phyloP scores from a whole-genome alignment of 805 yeast genomes.

The Saccharomycopsis guyanensis region DNA sequence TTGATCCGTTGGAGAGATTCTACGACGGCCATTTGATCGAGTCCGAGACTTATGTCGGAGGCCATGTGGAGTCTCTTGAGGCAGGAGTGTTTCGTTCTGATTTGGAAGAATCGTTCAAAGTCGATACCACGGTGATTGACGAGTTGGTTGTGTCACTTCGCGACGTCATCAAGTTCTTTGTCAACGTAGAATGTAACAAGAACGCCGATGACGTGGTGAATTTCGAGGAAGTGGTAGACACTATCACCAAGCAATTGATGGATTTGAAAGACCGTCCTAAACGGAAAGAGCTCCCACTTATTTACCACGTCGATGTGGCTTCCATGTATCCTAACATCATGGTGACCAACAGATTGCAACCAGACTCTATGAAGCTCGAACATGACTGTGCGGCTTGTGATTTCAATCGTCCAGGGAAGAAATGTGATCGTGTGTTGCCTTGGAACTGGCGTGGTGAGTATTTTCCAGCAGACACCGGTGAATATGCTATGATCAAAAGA shows the following conservation, averaged over 20 bases:
- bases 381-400: conserved; percentile 97
- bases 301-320: conserved; percentile 97
- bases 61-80: conserved; percentile 95
- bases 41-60: conserved; percentile 97
- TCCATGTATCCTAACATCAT: conserved; percentile 99
- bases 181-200: conserved; percentile 72
- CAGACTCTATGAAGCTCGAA: conserved; percentile 93
- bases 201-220: conserved; percentile 72
- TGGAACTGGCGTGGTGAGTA: conserved; percentile 99
- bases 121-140: conserved; percentile 79
- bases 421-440: conserved; percentile 81
- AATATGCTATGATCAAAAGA: conserved; percentile 81
- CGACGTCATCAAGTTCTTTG: conserved; percentile 70
- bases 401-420: conserved; percentile 90
- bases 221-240: conserved; percentile 62
- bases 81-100: conserved; percentile 97
- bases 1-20: conserved; percentile 90
- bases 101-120: conserved; percentile 60
- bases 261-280: conserved; percentile 55
- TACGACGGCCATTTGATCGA: conserved; percentile 91
- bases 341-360: conserved; percentile 95
- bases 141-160: conserved; percentile 68
- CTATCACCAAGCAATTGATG: conserved; percentile 47
- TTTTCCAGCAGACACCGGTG: conserved; percentile 84
- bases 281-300: conserved; percentile 72